Evolutionary conservation across 2,329 filamentous ascomycete genomes (phyloP).

Genomic region (Talaromyces sp.): DNA sequence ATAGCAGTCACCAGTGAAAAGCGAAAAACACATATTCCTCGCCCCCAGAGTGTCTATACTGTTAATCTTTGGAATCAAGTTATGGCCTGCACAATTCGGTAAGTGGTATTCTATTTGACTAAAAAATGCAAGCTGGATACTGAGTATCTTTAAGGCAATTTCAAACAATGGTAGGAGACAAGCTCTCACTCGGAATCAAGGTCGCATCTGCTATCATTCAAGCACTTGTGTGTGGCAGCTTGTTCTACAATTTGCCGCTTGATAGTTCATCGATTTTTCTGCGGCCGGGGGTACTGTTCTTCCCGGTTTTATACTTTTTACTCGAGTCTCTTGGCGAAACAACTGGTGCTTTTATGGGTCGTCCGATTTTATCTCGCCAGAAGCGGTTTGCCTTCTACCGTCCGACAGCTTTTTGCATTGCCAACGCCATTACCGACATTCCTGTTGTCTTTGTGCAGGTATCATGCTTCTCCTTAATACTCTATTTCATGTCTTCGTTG

Average conservation of each 20-base stretch:
- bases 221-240: constrained; percentile 37
- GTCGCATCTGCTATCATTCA: constrained; percentile 34
- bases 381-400: constrained; percentile 63
- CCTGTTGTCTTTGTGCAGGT: constrained; percentile 53
- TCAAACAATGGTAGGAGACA: constrained; percentile 48
- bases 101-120: not conserved
- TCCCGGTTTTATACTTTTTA: constrained; percentile 56
- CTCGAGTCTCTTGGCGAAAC: constrained; percentile 54
- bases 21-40: constrained; percentile 25
- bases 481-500: constrained; percentile 55
- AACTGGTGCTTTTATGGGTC: constrained; percentile 54
- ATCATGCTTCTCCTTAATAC: constrained; percentile 51
- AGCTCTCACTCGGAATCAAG: constrained; percentile 43
- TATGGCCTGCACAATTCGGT: constrained; percentile 38
- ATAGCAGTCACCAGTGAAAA: constrained; percentile 25
- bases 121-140: not conserved
- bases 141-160: constrained; percentile 37
- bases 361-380: constrained; percentile 62
- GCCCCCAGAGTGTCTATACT: constrained; percentile 25
- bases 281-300: constrained; percentile 55
- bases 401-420: constrained; percentile 52
- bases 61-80: constrained; percentile 34
- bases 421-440: constrained; percentile 51
- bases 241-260: constrained; percentile 48
- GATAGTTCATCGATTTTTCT: constrained; percentile 51